Base-by-base conservation (phyloP, 2,329 filamentous ascomycete species). In the Alternaria dauci region DNA sequence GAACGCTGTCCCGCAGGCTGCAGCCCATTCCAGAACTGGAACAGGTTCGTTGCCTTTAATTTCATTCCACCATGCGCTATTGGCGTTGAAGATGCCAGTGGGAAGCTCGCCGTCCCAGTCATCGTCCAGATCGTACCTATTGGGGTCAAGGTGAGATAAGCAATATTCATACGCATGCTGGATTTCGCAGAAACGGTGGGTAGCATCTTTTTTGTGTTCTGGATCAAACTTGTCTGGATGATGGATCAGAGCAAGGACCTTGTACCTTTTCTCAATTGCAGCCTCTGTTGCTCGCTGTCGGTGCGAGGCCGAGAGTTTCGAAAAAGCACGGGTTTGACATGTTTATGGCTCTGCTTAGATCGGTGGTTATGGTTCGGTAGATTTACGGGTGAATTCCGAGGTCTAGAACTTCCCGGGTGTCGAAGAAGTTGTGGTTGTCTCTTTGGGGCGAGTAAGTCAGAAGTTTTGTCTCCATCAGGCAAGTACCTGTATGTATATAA, bases 131-230 rank as follows among this genome's bases (percentile, higher is more conserved):
- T 28, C 28, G n/a, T 38, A 26, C 9, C 14, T n/a, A 14, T 30
- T 38, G n/a, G 39, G 18, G 30, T 28, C 8, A 20, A 46, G 39
- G 25, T 51, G 20, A 34, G 30, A 44, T 30, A 60, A 16, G 12
- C 58, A 55, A 32, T 38, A 50, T n/a, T 60, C 46, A 32, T 55
- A 60, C 11, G 46, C 58, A 20, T 41, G n/a, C 30, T 46, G 52
- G 6, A 60, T 48, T 42, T 60, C 18, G 30, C 48, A 30, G 12
- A 60, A 60, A 14, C 39, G 20, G 23, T n/a, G 16, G n/a, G 52
- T 60, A 18, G 44, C 46, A 7, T 43, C 25, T 16, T 50, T 44
- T 18, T 36, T 28, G 28, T 26, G 23, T 2, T 26, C 25, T 5
- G 41, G 38, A 30, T 28, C 38, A 23, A 30, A 38, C 26, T 48